These are phyloP conservation scores for Talaromyces islandicus DNA, from an alignment of 2,329 filamentous ascomycete species.

Conservation along the genomic window DNA sequence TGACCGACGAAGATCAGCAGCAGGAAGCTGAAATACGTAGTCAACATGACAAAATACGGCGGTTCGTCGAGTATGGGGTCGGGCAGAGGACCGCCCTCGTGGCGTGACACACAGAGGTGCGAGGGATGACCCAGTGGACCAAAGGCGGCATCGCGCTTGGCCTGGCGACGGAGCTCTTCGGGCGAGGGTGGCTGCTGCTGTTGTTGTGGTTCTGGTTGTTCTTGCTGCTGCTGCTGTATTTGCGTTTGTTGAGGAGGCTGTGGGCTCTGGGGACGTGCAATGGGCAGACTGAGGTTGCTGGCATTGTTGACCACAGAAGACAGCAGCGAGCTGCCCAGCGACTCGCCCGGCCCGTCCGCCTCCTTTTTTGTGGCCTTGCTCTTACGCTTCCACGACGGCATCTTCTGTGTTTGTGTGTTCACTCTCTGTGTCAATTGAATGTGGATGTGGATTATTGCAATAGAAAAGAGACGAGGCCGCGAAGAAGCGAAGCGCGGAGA, in stretches of 20 bases:
- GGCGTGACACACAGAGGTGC: conserved; percentile 80
- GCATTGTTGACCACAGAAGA: conserved; percentile 1
- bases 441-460: background rate
- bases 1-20: conserved; percentile 90
- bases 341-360: background rate
- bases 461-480: background rate
- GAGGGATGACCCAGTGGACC: conserved; percentile 69
- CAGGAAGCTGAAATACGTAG: conserved; percentile 93
- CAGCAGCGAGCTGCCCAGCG: background rate
- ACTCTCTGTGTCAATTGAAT: background rate
- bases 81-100: conserved; percentile 68
- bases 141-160: conserved; percentile 77
- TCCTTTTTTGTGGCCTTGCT: conserved; percentile 1
- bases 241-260: background rate
- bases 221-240: background rate
- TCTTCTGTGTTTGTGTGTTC: background rate
- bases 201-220: background rate
- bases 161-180: conserved; percentile 65
- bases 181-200: background rate
- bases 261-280: background rate
- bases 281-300: background rate
- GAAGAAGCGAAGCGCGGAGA: background rate
- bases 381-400: conserved; percentile 11
- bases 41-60: conserved; percentile 87
- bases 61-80: conserved; percentile 85